Percentiles rank a stretch among this genome's conserved stretches.
Conservation (phyloP, 768 basidiomycete species). For the Pleurotus giganteus region DNA sequence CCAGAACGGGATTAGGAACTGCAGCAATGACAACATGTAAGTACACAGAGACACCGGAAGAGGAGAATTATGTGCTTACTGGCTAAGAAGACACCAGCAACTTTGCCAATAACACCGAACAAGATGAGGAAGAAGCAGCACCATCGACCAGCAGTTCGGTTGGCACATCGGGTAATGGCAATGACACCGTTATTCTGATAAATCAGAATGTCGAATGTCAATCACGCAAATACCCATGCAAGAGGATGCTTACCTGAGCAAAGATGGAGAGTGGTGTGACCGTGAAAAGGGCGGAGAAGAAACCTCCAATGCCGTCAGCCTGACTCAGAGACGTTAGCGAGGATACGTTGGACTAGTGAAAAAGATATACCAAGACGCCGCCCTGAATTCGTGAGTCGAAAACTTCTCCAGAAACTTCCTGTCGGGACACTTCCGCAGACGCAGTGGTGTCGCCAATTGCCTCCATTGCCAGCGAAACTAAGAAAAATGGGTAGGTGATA, state of each 20-base stretch:
- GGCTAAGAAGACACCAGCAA: slow-evolving; percentile 81
- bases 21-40: background rate
- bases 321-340: slow-evolving; percentile 43
- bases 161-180: slow-evolving; percentile 82
- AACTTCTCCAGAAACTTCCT: slow-evolving; percentile 68
- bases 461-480: slow-evolving; percentile 77
- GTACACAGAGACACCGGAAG: too few species aligned
- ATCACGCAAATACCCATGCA: too few species aligned
- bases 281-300: slow-evolving; percentile 78
- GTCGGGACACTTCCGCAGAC: slow-evolving; percentile 75
- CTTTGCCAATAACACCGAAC: slow-evolving; percentile 78
- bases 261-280: slow-evolving; percentile 80
- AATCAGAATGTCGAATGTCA: background rate
- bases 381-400: slow-evolving; percentile 86
- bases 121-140: slow-evolving; percentile 79
- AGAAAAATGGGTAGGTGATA: background rate
- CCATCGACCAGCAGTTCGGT: slow-evolving; percentile 73
- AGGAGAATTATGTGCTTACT: slow-evolving; percentile 23
- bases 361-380: slow-evolving; percentile 57
- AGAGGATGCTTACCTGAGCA: slow-evolving; percentile 44
- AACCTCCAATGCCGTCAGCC: slow-evolving; percentile 81
- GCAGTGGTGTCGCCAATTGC: slow-evolving; percentile 85
- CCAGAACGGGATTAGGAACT: slow-evolving; percentile 76
- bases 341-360: slow-evolving; percentile 20
- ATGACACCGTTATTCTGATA: slow-evolving; percentile 77